These are phyloP conservation scores for Starmerella cellae DNA, from an alignment of 805 yeast genomes.

Conservation along the genomic window DNA sequence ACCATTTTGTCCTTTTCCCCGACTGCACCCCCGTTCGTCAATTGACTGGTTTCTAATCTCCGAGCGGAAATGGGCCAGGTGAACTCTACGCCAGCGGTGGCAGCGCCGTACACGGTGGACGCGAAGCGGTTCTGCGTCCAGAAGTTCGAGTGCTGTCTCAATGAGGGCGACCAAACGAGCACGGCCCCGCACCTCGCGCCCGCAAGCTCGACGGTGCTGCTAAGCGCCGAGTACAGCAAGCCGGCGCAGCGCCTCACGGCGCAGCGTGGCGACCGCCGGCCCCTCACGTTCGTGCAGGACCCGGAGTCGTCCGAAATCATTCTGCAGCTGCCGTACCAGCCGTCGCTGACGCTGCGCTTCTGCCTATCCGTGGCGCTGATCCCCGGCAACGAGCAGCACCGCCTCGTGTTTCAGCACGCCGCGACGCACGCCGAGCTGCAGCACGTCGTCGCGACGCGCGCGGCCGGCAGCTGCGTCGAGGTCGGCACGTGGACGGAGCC, in stretches of 20 bases:
- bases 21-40: too few relatives aligned
- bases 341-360: slow-evolving; percentile 14
- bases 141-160: slow-evolving; percentile 11
- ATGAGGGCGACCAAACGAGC: slow-evolving; percentile 16
- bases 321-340: slow-evolving; percentile 18
- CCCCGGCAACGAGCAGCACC: slow-evolving; percentile 11
- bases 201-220: slow-evolving; percentile 5
- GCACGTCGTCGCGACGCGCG: neutral
- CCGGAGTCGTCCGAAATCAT: slow-evolving; percentile 16
- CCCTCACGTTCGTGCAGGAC: slow-evolving; percentile 17
- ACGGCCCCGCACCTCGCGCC: slow-evolving; percentile 5
- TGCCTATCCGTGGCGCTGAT: slow-evolving; percentile 11
- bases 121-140: slow-evolving; percentile 15
- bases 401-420: slow-evolving; percentile 12
- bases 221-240: slow-evolving; percentile 6
- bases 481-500: slow-evolving; percentile 26
- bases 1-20: too few relatives aligned
- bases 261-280: slow-evolving; percentile 12
- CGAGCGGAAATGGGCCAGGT: slow-evolving; percentile 20
- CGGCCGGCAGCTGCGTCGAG: slow-evolving; percentile 9
- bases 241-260: slow-evolving; percentile 4
- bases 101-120: slow-evolving; percentile 11
- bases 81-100: slow-evolving; percentile 12
- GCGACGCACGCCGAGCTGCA: slow-evolving; percentile 7
- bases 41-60: neutral